Evolutionary conservation across 31 red algal species (phyloP).

Genomic region (Odonthalia washingtoniensis): DNA sequence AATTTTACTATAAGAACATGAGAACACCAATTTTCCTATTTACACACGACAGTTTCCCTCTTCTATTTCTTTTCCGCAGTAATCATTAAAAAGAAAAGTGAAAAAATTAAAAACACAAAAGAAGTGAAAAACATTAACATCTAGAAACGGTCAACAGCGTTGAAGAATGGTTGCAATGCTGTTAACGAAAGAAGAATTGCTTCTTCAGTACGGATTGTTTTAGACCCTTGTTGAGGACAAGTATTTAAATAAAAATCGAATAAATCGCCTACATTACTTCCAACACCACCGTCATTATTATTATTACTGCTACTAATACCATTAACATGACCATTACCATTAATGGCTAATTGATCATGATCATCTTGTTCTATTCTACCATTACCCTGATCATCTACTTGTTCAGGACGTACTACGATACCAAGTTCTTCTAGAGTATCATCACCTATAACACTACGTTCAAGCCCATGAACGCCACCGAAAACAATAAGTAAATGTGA

Average conservation of each 20-base stretch:
- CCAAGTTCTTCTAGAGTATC: slow-evolving; percentile 53
- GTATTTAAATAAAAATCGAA: slow-evolving; percentile 98
- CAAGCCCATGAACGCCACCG: slow-evolving; percentile 88
- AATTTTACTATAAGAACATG: too few relatives aligned
- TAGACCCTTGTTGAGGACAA: slow-evolving; percentile 92
- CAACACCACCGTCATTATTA: too few relatives aligned
- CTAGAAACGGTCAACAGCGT: background rate
- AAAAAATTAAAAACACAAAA: too few relatives aligned
- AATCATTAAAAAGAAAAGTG: too few relatives aligned
- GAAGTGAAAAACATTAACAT: too few relatives aligned
- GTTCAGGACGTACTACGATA: background rate
- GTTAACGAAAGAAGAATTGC: slow-evolving; percentile 88
- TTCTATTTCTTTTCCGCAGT: too few relatives aligned
- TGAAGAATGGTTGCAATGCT: slow-evolving; percentile 66
- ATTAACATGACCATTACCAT: too few relatives aligned
- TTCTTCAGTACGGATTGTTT: slow-evolving; percentile 97
- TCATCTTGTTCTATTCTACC: too few relatives aligned
- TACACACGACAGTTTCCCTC: too few relatives aligned
- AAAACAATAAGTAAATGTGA: slow-evolving; percentile 86
- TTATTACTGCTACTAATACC: background rate
- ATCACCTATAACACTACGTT: slow-evolving; percentile 64
- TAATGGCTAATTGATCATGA: too few relatives aligned
- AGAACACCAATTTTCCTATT: too few relatives aligned
- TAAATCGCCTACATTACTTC: slow-evolving; percentile 59
- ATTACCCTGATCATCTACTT: background rate